phyloP scores from a whole-genome alignment of 2,329 filamentous ascomycete genomes.

The Sarocladium strictum region DNA sequence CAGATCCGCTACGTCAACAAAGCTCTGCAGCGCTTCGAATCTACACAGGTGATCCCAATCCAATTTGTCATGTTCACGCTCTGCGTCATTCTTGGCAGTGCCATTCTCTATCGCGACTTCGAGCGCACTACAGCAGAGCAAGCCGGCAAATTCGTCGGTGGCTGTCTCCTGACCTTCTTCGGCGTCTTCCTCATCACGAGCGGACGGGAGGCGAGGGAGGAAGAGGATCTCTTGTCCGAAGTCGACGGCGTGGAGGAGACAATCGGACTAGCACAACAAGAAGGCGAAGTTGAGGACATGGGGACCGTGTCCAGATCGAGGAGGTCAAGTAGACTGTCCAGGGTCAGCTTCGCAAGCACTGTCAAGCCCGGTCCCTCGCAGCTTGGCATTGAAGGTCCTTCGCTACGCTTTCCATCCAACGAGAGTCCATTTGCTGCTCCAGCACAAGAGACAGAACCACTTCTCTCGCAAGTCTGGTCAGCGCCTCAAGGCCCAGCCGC shows the following conservation, averaged over 20 bases:
- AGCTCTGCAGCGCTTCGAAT: slow-evolving; percentile 84
- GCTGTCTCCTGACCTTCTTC: slow-evolving; percentile 87
- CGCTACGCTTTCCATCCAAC: slow-evolving; percentile 26
- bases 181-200: slow-evolving; percentile 98
- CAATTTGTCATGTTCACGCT: slow-evolving; percentile 97
- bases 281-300: slow-evolving; percentile 16
- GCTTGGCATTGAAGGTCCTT: slow-evolving; percentile 29
- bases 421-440: slow-evolving; percentile 26
- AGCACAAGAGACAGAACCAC: slow-evolving; percentile 29
- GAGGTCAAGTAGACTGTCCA: slow-evolving; percentile 42
- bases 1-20: slow-evolving; percentile 96
- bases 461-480: slow-evolving; percentile 23
- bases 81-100: slow-evolving; percentile 90
- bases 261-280: slow-evolving; percentile 52
- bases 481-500: slow-evolving; percentile 17
- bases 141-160: slow-evolving; percentile 79
- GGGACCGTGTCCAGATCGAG: slow-evolving; percentile 29
- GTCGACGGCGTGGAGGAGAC: slow-evolving; percentile 57
- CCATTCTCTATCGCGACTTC: slow-evolving; percentile 90
- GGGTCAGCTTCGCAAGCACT: slow-evolving; percentile 36
- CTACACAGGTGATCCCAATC: slow-evolving; percentile 94
- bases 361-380: slow-evolving; percentile 30
- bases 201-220: slow-evolving; percentile 57
- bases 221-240: slow-evolving; percentile 46
- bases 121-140: slow-evolving; percentile 70